A percentile compares a stretch with the other conserved stretches of the same genome.
Evolutionary conservation across 2,329 filamentous ascomycete species (phyloP).

Genomic region (Leptosphaerulina australis): DNA sequence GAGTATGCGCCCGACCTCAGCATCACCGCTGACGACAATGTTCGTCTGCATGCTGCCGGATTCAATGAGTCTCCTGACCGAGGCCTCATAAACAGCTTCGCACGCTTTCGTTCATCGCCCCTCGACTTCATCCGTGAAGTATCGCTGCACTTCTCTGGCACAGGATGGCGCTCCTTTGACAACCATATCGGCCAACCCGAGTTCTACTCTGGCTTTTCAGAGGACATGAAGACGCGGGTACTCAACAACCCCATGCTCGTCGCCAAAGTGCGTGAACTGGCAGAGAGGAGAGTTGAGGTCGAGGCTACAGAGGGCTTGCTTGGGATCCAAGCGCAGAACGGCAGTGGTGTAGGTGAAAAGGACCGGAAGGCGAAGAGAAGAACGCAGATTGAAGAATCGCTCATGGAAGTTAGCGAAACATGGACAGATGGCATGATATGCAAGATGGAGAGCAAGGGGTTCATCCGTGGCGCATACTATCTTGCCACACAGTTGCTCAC

Average conservation of each 20-base stretch:
- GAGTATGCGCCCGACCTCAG: constrained; percentile 53
- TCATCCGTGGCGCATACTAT: constrained; percentile 93
- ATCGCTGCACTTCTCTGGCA: constrained; percentile 87
- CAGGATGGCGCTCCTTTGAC: constrained; percentile 95
- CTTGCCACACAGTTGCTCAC: constrained; percentile 85
- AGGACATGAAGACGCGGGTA: constrained; percentile 82
- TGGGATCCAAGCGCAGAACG: constrained; percentile 24
- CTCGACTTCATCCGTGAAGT: constrained; percentile 90
- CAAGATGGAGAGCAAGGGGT: constrained; percentile 95
- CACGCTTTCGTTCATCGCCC: constrained; percentile 77
- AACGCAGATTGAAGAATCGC: constrained; percentile 71
- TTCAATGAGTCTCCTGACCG: constrained; percentile 61
- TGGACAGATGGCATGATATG: constrained; percentile 97
- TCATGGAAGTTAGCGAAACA: constrained; percentile 81
- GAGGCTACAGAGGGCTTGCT: constrained; percentile 76
- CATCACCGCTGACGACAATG: constrained; percentile 53
- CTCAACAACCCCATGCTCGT: constrained; percentile 77
- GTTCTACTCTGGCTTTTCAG: constrained; percentile 90
- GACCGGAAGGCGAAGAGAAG: constrained; percentile 66
- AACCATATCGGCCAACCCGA: constrained; percentile 87
- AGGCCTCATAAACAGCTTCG: constrained; percentile 80
- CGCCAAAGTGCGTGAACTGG: constrained; percentile 75
- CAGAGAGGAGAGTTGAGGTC: constrained; percentile 72
- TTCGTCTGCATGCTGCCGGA: constrained; percentile 54
- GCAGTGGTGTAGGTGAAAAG: constrained; percentile 49